Evolutionary conservation across 2,329 filamentous ascomycete species (phyloP).

Genomic region (Drechslerella stenobrocha): DNA sequence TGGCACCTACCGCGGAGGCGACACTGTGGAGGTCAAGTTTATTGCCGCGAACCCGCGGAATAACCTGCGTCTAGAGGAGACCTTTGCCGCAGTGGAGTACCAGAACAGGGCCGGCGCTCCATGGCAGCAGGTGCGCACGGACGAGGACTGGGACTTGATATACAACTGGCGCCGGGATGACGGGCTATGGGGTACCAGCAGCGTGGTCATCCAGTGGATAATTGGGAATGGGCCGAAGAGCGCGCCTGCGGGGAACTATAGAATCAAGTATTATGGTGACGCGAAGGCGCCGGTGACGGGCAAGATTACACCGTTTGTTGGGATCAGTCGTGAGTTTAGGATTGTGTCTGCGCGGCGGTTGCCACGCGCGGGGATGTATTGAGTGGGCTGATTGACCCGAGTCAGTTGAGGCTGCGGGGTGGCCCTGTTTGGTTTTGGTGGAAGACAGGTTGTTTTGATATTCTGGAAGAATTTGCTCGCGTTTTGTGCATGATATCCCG

Average conservation of each 20-base stretch:
- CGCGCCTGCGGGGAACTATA: slow-evolving; percentile 67
- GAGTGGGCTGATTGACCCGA: not conserved
- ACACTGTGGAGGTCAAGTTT: slow-evolving; percentile 69
- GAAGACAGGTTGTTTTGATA: too few relatives aligned
- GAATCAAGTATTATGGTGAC: slow-evolving; percentile 83
- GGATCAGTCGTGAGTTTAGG: slow-evolving; percentile 64
- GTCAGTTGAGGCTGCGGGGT: too few relatives aligned
- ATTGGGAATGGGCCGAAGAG: slow-evolving; percentile 64
- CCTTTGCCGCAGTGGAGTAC: slow-evolving; percentile 75
- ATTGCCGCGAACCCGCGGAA: slow-evolving; percentile 89
- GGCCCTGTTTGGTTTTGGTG: too few relatives aligned
- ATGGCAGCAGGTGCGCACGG: slow-evolving; percentile 72
- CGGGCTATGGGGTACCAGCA: slow-evolving; percentile 71
- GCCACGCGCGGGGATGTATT: slow-evolving; percentile 34
- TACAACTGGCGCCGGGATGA: slow-evolving; percentile 78
- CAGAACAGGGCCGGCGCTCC: slow-evolving; percentile 55
- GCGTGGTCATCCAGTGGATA: slow-evolving; percentile 80
- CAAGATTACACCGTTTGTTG: slow-evolving; percentile 69
- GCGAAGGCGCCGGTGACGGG: slow-evolving; percentile 68
- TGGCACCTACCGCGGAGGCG: slow-evolving; percentile 64
- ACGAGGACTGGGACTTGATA: slow-evolving; percentile 80
- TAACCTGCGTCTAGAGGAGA: slow-evolving; percentile 75
- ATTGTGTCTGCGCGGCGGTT: slow-evolving; percentile 52
- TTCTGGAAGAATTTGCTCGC: too few relatives aligned
- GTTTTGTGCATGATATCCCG: slow-evolving; percentile 23